Percentiles rank a stretch among this genome's conserved stretches.
Conservation (phyloP, 2,329 filamentous ascomycete species). For the Xylaria sp. region DNA sequence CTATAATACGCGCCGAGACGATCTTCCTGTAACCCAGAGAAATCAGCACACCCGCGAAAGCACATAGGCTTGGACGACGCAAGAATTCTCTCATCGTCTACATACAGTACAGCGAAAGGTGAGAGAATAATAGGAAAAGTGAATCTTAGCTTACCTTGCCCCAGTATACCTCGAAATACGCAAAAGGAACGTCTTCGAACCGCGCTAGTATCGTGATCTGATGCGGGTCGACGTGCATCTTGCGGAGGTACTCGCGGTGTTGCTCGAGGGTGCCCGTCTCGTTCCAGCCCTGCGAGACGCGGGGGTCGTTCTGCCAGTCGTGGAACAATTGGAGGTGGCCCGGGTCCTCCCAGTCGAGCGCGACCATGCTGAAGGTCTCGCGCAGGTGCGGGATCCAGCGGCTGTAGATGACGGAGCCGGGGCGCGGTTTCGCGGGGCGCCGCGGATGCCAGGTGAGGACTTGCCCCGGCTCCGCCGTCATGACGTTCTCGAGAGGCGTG, state of each 20-base stretch:
- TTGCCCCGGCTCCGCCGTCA: conserved; percentile 52
- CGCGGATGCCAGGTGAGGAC: conserved; percentile 71
- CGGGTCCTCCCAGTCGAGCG: conserved; percentile 72
- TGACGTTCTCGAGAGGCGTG: conserved; percentile 61
- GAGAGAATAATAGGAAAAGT: not conserved
- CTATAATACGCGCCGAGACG: conserved; percentile 67
- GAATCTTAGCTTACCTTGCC: conserved; percentile 61
- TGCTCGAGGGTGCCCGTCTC: conserved; percentile 80
- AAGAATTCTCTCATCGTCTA: not conserved
- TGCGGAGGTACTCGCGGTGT: conserved; percentile 76
- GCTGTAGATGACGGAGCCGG: conserved; percentile 78
- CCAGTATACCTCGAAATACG: conserved; percentile 87
- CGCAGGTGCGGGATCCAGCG: conserved; percentile 80
- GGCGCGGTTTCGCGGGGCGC: conserved; percentile 76
- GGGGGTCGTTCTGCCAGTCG: conserved; percentile 85
- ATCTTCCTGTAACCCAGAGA: conserved; percentile 58
- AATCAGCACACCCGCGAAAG: conserved; percentile 1
- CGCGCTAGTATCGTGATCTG: conserved; percentile 75
- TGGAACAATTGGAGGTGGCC: conserved; percentile 78
- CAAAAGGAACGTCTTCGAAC: conserved; percentile 77
- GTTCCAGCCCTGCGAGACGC: conserved; percentile 83
- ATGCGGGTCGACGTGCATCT: conserved; percentile 77
- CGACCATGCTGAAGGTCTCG: conserved; percentile 82
- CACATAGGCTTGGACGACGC: not conserved
- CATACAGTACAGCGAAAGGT: conserved; percentile 11